phyloP scores from a whole-genome alignment of 1,139 yeast species.

The Geotrichum reessii region DNA sequence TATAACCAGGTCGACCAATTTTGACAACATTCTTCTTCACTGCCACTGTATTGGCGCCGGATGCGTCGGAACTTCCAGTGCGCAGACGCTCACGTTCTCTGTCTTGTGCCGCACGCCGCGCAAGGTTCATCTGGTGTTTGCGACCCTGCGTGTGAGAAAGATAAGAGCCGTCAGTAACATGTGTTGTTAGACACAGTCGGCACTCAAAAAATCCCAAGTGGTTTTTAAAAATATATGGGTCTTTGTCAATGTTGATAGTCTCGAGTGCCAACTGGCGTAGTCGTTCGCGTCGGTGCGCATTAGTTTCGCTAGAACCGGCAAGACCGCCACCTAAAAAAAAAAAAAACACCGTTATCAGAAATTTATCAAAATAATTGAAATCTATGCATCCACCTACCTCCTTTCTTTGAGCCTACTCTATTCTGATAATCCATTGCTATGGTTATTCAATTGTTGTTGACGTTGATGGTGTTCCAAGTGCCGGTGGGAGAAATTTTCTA shows the following conservation, averaged over 20 bases:
- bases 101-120: slow-evolving; percentile 45
- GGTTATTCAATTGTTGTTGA: background rate
- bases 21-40: slow-evolving; percentile 50
- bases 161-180: slow-evolving; percentile 68
- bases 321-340: slow-evolving; percentile 52
- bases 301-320: slow-evolving; percentile 62
- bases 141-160: slow-evolving; percentile 74
- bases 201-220: slow-evolving; percentile 75
- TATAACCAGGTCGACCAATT: slow-evolving; percentile 69
- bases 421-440: slow-evolving; percentile 53
- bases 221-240: slow-evolving; percentile 72
- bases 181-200: slow-evolving; percentile 67
- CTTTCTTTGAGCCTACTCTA: slow-evolving; percentile 54
- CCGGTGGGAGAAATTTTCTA: background rate
- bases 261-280: slow-evolving; percentile 59
- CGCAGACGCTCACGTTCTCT: slow-evolving; percentile 20
- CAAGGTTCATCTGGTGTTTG: slow-evolving; percentile 65
- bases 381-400: slow-evolving; percentile 35
- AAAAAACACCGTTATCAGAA: too few species aligned
- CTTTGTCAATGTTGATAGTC: slow-evolving; percentile 57
- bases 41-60: slow-evolving; percentile 24
- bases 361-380: too few species aligned
- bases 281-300: slow-evolving; percentile 59
- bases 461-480: background rate
- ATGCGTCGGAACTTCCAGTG: background rate